Evolutionary conservation across 495 filamentous ascomycete species (phyloP).

Genomic region (Wilcoxina mikolae): DNA sequence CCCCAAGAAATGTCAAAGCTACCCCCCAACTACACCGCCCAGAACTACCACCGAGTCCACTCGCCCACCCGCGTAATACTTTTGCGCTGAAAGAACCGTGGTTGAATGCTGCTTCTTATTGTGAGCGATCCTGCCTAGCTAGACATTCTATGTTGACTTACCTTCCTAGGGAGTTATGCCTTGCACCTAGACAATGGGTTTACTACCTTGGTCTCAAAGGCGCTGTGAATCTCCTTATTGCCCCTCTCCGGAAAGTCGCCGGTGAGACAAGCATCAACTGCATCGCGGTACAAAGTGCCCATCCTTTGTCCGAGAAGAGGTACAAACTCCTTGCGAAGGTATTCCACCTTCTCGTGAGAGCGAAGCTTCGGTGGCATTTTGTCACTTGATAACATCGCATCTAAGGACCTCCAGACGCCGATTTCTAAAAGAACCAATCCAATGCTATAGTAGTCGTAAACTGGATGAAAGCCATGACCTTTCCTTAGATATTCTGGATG

Average conservation of each 20-base stretch:
- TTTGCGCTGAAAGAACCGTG: no score
- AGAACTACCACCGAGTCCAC: no score
- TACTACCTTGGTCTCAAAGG: background rate
- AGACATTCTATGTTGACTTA: no score
- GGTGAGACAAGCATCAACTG: background rate
- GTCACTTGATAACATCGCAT: background rate
- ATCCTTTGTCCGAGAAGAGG: background rate
- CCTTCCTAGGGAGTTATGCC: no score
- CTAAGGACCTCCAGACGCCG: constrained; percentile 4
- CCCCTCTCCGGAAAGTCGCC: background rate
- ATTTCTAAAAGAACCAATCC: constrained; percentile 17
- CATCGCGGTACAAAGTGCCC: background rate
- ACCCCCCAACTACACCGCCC: no score
- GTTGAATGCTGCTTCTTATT: no score
- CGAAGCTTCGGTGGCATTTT: background rate
- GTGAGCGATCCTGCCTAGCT: no score
- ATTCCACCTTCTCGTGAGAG: background rate
- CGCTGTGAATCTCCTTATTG: background rate
- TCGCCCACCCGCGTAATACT: no score
- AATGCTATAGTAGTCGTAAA: constrained; percentile 16
- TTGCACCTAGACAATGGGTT: background rate
- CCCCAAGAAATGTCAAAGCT: no score
- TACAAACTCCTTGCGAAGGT: background rate
- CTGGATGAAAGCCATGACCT: background rate
- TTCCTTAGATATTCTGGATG: constrained; percentile 7